These are phyloP conservation scores for Panicum virgatum DNA, from an alignment of 202 grass and related monocot species.

Conservation along the genomic window DNA sequence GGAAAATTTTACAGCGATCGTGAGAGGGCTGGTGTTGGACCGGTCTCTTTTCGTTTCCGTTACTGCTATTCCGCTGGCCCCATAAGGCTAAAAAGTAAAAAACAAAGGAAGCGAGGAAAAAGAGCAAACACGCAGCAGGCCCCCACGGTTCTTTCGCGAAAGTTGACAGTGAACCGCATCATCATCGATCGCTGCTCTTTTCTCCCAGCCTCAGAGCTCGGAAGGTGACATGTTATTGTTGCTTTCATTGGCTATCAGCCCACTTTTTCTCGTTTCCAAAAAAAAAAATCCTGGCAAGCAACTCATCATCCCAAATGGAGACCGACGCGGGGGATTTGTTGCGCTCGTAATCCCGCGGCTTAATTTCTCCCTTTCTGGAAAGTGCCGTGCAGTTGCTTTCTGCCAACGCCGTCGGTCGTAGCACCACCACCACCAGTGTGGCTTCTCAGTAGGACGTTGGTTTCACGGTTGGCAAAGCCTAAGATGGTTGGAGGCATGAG, in stretches of 20 bases:
- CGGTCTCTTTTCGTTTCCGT: no score
- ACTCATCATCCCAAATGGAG: no score
- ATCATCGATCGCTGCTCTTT: constrained; percentile 16
- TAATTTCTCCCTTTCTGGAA: neutral
- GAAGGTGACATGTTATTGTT: constrained; percentile 43
- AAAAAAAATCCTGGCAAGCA: no score
- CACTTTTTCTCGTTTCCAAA: no score
- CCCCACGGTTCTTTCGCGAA: constrained; percentile 33
- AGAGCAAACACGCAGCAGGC: neutral
- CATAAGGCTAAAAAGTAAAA: no score
- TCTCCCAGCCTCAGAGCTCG: neutral
- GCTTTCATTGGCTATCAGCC: neutral
- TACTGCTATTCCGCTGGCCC: neutral
- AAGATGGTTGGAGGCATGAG: neutral
- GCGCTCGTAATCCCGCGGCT: neutral
- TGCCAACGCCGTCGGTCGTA: neutral
- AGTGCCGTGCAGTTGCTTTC: constrained; percentile 8
- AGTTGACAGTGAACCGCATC: constrained; percentile 10
- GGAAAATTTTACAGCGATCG: no score
- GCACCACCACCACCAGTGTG: no score
- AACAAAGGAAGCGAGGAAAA: neutral
- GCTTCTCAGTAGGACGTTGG: no score
- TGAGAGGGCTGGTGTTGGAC: no score
- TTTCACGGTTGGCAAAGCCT: constrained; percentile 27
- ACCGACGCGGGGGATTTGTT: neutral